phyloP scores from a whole-genome alignment of 2,329 filamentous ascomycete genomes.

The Diplodia seriata region DNA sequence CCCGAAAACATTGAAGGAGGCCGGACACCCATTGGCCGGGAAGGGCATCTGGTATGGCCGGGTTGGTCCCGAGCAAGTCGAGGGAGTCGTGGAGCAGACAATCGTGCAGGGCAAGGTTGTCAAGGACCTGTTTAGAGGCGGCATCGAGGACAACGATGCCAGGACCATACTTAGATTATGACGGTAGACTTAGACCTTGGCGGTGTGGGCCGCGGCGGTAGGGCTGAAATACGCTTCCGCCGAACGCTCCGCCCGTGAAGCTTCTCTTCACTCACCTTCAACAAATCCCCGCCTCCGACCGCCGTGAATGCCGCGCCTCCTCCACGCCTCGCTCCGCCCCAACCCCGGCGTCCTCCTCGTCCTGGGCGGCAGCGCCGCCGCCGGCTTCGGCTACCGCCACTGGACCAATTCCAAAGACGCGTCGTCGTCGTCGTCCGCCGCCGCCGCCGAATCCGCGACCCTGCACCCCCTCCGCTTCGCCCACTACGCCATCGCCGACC shows the following conservation, averaged over 20 bases:
- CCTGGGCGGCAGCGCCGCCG: conserved; percentile 44
- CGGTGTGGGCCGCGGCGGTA: background rate
- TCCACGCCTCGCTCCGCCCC: conserved; percentile 38
- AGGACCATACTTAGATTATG: conserved; percentile 22
- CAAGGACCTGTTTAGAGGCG: conserved; percentile 74
- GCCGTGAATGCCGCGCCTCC: conserved; percentile 25
- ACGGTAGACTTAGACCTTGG: background rate
- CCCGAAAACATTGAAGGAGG: conserved; percentile 58
- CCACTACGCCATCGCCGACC: conserved; percentile 68
- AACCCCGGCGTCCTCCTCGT: conserved; percentile 43
- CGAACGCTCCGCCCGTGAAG: conserved; percentile 13
- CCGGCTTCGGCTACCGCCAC: conserved; percentile 46
- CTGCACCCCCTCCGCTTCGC: conserved; percentile 68
- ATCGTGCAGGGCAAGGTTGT: conserved; percentile 71
- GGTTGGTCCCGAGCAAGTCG: conserved; percentile 76
- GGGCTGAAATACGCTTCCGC: conserved; percentile 27
- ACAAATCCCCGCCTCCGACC: background rate
- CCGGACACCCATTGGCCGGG: conserved; percentile 66
- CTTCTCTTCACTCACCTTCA: conserved; percentile 18
- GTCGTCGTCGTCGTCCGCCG: no score
- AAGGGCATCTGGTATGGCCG: conserved; percentile 84
- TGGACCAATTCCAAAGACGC: conserved; percentile 34
- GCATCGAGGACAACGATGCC: conserved; percentile 56
- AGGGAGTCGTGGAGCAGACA: conserved; percentile 77
- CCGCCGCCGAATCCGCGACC: conserved; percentile 35